Evolutionary conservation across 2,329 filamentous ascomycete species (phyloP).

Genomic region (Rutstroemia sydowiana): DNA sequence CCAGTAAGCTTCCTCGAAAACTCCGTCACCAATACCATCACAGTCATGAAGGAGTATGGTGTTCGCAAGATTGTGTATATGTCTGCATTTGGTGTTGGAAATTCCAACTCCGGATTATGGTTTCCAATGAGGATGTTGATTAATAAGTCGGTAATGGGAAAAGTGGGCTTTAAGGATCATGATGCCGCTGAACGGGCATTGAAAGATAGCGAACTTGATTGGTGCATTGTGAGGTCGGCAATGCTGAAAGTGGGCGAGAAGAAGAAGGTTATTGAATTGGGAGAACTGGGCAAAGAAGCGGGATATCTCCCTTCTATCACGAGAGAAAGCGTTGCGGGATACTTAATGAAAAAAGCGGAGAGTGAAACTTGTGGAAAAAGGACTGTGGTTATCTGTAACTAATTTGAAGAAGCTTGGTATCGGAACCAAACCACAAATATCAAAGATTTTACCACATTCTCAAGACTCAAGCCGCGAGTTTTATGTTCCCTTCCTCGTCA

Average conservation of each 20-base stretch:
- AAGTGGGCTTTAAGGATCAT: constrained; percentile 40
- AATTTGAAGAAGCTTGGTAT: neutral
- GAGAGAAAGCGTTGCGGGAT: constrained; percentile 34
- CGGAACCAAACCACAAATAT: neutral
- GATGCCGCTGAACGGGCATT: constrained; percentile 24
- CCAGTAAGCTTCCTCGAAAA: constrained; percentile 2
- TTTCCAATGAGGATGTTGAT: constrained; percentile 39
- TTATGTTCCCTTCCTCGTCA: constrained; percentile 55
- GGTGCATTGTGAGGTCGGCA: constrained; percentile 15
- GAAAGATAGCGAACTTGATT: constrained; percentile 10
- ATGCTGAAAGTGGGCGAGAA: constrained; percentile 16
- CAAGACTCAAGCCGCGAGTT: constrained; percentile 17
- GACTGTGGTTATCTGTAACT: constrained; percentile 8
- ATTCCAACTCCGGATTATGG: constrained; percentile 37
- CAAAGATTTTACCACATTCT: neutral
- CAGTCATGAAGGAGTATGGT: constrained; percentile 32
- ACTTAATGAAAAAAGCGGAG: constrained; percentile 33
- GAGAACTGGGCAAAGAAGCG: constrained; percentile 24
- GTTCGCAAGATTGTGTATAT: constrained; percentile 40
- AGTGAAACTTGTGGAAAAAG: neutral
- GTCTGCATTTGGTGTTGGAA: constrained; percentile 42
- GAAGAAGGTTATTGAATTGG: constrained; percentile 10
- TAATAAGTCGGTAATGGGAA: constrained; percentile 35
- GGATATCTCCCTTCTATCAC: constrained; percentile 12
- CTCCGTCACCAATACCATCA: neutral